Evolutionary conservation across 2,329 filamentous ascomycete species (phyloP).

Genomic region (Exophiala phaeomuriformis): DNA sequence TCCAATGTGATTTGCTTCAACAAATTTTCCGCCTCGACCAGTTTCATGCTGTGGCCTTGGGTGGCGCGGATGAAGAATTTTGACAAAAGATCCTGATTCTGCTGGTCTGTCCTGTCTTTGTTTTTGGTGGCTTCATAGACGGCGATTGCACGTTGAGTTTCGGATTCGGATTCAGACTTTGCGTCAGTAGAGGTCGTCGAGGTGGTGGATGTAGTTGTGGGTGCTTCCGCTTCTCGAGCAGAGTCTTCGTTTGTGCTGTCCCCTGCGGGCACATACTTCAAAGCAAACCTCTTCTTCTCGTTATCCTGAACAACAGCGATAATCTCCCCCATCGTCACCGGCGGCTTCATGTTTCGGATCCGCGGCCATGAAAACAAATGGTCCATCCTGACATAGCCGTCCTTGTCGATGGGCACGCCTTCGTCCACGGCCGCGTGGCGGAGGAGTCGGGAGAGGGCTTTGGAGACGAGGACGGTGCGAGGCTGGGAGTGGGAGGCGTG

Average conservation of each 20-base stretch:
- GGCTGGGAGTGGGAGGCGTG: slow-evolving; percentile 21
- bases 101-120: slow-evolving; percentile 39
- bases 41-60: slow-evolving; percentile 81
- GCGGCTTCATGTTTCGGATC: slow-evolving; percentile 56
- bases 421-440: slow-evolving; percentile 57
- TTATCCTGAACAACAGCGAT: slow-evolving; percentile 61
- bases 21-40: slow-evolving; percentile 61
- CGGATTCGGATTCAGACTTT: slow-evolving; percentile 22
- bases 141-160: slow-evolving; percentile 33
- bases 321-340: slow-evolving; percentile 67
- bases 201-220: slow-evolving; percentile 7
- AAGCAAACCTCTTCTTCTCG: slow-evolving; percentile 83
- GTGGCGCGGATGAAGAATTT: slow-evolving; percentile 83
- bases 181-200: slow-evolving; percentile 10
- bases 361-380: slow-evolving; percentile 54
- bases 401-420: slow-evolving; percentile 50
- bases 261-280: slow-evolving; percentile 49
- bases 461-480: slow-evolving; percentile 42
- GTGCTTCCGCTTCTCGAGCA: slow-evolving; percentile 19
- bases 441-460: slow-evolving; percentile 48
- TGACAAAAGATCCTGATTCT: too few relatives aligned
- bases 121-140: slow-evolving; percentile 25
- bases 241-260: slow-evolving; percentile 20
- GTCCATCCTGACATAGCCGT: slow-evolving; percentile 54
- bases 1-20: slow-evolving; percentile 60